These are phyloP conservation scores for Zalaria sp. DNA, from an alignment of 2,329 filamentous ascomycete genomes.

Conservation along the genomic window DNA sequence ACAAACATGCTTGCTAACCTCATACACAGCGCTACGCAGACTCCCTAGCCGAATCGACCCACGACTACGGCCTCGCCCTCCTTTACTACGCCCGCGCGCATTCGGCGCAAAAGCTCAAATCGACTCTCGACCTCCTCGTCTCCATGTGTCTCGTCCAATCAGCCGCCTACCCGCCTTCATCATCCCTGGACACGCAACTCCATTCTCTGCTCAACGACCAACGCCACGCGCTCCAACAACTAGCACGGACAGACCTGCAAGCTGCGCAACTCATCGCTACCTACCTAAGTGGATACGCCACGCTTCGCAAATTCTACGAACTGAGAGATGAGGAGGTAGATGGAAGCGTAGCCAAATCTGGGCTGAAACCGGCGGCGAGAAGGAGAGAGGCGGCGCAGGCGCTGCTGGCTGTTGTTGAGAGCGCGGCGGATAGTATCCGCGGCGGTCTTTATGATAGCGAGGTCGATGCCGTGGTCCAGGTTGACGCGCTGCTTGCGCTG, in stretches of 20 bases:
- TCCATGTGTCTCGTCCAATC: conserved; percentile 80
- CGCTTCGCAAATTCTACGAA: conserved; percentile 78
- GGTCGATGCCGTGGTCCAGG: conserved; percentile 70
- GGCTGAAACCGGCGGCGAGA: conserved; percentile 40
- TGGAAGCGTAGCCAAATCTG: conserved; percentile 10
- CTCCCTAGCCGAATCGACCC: conserved; percentile 53
- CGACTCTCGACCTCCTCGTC: conserved; percentile 74
- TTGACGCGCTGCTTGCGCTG: conserved; percentile 72
- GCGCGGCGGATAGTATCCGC: conserved; percentile 78
- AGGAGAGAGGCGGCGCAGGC: conserved; percentile 59
- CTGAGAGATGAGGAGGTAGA: conserved; percentile 55
- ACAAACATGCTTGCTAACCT: conserved; percentile 9
- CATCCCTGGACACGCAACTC: conserved; percentile 61
- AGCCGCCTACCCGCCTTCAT: conserved; percentile 57
- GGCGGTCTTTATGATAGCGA: conserved; percentile 76
- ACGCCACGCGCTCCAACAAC: conserved; percentile 53
- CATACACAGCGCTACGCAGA: conserved; percentile 62
- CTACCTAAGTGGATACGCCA: conserved; percentile 84
- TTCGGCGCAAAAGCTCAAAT: conserved; percentile 61
- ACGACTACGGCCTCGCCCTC: conserved; percentile 72
- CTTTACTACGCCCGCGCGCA: conserved; percentile 87
- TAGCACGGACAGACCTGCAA: conserved; percentile 62
- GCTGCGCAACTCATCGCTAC: conserved; percentile 73
- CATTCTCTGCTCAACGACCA: conserved; percentile 56
- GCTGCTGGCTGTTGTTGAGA: conserved; percentile 70